Percentiles rank a stretch among this genome's conserved stretches.
Evolutionary conservation across 192 early-diverging fungal species (phyloP).

Genomic region (Phycomyces nitens): DNA sequence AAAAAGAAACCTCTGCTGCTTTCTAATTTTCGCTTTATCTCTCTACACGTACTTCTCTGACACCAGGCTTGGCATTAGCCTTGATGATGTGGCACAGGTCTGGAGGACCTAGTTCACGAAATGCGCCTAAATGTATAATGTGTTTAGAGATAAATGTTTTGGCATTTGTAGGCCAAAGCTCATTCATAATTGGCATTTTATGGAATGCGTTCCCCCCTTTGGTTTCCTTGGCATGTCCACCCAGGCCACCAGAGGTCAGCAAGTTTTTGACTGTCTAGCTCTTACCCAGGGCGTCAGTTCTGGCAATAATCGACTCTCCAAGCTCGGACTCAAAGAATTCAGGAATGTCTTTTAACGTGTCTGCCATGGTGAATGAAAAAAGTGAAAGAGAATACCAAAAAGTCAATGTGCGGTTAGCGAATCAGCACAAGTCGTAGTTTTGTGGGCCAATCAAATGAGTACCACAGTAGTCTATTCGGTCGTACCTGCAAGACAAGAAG

Average conservation of each 20-base stretch:
- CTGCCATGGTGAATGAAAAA: slow-evolving; percentile 34
- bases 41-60: slow-evolving; percentile 64
- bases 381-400: not conserved
- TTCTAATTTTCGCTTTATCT: too few species aligned
- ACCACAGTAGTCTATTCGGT: too few species aligned
- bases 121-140: slow-evolving; percentile 50
- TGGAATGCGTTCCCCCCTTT: not conserved
- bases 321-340: slow-evolving; percentile 96
- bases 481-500: not conserved
- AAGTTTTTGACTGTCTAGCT: too few species aligned
- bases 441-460: not conserved
- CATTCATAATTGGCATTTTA: not conserved
- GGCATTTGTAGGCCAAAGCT: too few species aligned
- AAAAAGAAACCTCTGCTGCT: slow-evolving; percentile 6
- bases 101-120: slow-evolving; percentile 94
- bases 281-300: slow-evolving; percentile 90
- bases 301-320: slow-evolving; percentile 80
- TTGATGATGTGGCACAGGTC: slow-evolving; percentile 97
- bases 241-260: too few species aligned
- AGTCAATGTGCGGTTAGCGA: not conserved
- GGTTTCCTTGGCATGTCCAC: too few species aligned
- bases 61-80: slow-evolving; percentile 73
- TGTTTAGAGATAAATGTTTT: not conserved
- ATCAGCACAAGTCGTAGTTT: not conserved
- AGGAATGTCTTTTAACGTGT: slow-evolving; percentile 81